These are phyloP conservation scores for Xerocomellus intermedius DNA, from an alignment of 768 basidiomycete species.

Conservation along the genomic window DNA sequence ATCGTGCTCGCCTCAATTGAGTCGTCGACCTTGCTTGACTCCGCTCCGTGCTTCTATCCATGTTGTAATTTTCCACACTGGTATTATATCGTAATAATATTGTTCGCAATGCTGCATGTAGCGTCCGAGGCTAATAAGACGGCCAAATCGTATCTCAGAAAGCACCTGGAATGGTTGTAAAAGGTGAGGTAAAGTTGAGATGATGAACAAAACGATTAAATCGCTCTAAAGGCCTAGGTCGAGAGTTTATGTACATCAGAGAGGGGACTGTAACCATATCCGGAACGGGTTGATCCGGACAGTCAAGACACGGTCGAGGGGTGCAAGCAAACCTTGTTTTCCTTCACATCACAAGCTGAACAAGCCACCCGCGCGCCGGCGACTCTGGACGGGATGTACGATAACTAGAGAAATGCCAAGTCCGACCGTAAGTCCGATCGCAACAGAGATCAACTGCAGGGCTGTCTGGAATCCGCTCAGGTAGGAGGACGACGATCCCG, in stretches of 20 bases:
- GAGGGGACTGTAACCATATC: not conserved
- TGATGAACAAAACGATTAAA: conserved; percentile 15
- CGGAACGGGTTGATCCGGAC: not conserved
- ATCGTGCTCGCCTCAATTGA: too few relatives aligned
- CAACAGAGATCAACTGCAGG: conserved; percentile 71
- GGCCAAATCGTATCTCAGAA: not conserved
- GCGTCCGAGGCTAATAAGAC: not conserved
- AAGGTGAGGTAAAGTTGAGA: not conserved
- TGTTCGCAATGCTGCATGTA: too few relatives aligned
- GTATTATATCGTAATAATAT: too few relatives aligned
- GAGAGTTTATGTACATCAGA: not conserved
- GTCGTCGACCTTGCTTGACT: too few relatives aligned
- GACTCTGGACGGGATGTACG: conserved; percentile 62
- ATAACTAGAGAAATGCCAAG: conserved; percentile 67
- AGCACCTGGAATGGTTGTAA: not conserved
- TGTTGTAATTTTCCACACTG: too few relatives aligned
- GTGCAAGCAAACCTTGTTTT: not conserved
- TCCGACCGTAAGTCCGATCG: conserved; percentile 79
- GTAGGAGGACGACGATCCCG: conserved; percentile 55
- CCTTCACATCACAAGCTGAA: conserved; percentile 50
- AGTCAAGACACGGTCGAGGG: not conserved
- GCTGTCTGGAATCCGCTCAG: conserved; percentile 72
- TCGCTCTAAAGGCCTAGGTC: not conserved
- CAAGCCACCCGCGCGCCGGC: conserved; percentile 54
- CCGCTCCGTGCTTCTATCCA: too few relatives aligned